Evolutionary conservation across 2,329 filamentous ascomycete species (phyloP), one percentile per base, ranked within the genome.

Genomic region (Cadophora sp.): DNA sequence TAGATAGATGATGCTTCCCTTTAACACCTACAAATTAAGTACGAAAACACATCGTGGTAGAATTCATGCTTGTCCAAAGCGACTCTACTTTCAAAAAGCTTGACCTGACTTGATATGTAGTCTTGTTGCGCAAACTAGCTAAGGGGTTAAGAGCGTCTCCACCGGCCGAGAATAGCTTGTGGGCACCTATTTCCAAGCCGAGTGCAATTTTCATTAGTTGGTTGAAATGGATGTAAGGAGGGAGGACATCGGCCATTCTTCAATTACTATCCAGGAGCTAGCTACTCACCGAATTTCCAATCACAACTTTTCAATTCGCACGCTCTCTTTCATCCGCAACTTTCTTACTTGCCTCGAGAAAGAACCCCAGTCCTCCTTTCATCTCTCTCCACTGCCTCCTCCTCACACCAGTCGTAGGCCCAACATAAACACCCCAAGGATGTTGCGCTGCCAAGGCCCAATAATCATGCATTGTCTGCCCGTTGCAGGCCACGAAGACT

Each of bases 11-110:
- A 39, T 74, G 27, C 27, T 6, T 30, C 27, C 27, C 5, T 77
- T 79, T 45, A 70, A 73, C 3, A 67, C 68, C 8, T 71, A 79
- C 22, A 72, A 78, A 4, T 62, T 78, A 2, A 69, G 20, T 7
- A 9, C 6, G 27, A 30, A 30, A 22, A n/a, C 16, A 48, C 16
- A 48, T 16, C 2, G 14, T 4, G 7, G 20, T 48, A 14, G 45
- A 2, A 14, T n/a, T 8, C 13, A 48, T n/a, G 3, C 16, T 48
- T 48, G 45, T 22, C 6, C 45, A 48, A 30, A 30, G 45, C 6
- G 45, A 16, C 45, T n/a, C 6, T 48, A 14, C 36, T 39, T 39
- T 8, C 36, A 9, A 13, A 9, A 39, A 9, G 36, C 36, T 39
- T 39, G 36, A 9, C 36, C 36, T 30, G 6, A 30, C 27, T 30